Base-by-base conservation (phyloP, 1,284 basidiomycete species). In the Entoloma clypeatum region DNA sequence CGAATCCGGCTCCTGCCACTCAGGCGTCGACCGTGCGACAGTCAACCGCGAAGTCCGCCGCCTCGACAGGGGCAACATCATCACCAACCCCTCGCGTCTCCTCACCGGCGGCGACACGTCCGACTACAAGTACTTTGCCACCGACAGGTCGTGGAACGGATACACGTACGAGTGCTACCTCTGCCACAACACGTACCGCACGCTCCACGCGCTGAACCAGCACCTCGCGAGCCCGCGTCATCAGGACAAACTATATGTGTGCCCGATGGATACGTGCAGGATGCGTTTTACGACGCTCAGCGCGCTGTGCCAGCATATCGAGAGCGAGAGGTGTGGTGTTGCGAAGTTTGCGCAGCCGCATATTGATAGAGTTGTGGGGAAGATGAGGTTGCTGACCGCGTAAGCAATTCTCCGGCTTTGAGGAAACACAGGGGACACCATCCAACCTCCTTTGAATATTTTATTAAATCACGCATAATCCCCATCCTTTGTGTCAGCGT, bases 271-370 rank as follows among this genome's bases (percentile, higher is more conserved):
- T 4, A 57, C 52, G 5, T 79, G 76, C 48, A 41, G 39, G 6
- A 19, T 38, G 23, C 52, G 49, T n/a, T 79, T 76, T 49, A 52
- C 36, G n/a, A 61, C 69, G 3, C 57, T 79, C 10, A 77, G 74
- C 40, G 72, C 49, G 2, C 51, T 79, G 33, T 71, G 68, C 35
- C 70, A 74, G 54, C 76, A 79, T 46, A 65, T 79, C 9, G 76
- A 79, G 61, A 79, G 75, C 50, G 70, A 71, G 53, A 59, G 47
- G 9, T 79, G 76, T 51, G 74, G 72, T 0, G 64, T 78, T 21
- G 47, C 56, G 16, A 71, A 55, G 55, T 75, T 75, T n/a, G n/a
- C n/a, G n/a, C n/a, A n/a, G n/a, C n/a, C n/a, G n/a, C n/a, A n/a
- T n/a, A n/a, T n/a, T n/a, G n/a, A n/a, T 45, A 59, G 37, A 48